Percentiles rank a stretch among this genome's conserved stretches.
Conservation (phyloP, 768 basidiomycete species). For the Boletus huronensis region DNA sequence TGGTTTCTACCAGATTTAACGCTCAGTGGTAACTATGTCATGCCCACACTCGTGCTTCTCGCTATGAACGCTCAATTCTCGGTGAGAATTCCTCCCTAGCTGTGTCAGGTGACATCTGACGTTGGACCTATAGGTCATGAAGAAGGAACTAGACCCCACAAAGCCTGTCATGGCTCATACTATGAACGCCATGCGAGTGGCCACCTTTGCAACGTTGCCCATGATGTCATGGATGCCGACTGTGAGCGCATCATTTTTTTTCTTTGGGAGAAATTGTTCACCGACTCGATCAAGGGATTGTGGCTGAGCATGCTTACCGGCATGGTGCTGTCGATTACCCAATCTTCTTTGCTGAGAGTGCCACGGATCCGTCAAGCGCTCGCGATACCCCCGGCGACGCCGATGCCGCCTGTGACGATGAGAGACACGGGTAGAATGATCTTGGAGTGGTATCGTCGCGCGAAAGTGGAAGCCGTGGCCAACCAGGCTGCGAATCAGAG, state of each 20-base stretch:
- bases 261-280: too few species aligned
- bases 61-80: slow-evolving; percentile 67
- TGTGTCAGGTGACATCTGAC: not conserved
- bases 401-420: slow-evolving; percentile 27
- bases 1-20: slow-evolving; percentile 76
- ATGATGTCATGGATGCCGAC: slow-evolving; percentile 59
- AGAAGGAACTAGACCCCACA: slow-evolving; percentile 50
- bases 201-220: slow-evolving; percentile 50
- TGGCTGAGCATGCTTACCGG: slow-evolving; percentile 57
- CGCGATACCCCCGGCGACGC: slow-evolving; percentile 27
- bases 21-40: slow-evolving; percentile 68
- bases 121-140: slow-evolving; percentile 37
- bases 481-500: slow-evolving; percentile 5
- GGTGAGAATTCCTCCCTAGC: slow-evolving; percentile 39
- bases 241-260: slow-evolving; percentile 41
- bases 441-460: slow-evolving; percentile 17
- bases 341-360: slow-evolving; percentile 44
- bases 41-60: slow-evolving; percentile 59
- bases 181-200: slow-evolving; percentile 61
- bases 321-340: slow-evolving; percentile 42
- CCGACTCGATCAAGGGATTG: slow-evolving; percentile 42
- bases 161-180: slow-evolving; percentile 59
- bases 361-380: slow-evolving; percentile 40
- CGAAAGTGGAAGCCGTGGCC: not conserved
- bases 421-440: slow-evolving; percentile 21